Base-by-base conservation (phyloP, 495 filamentous ascomycete species). In the Parachaetomium inaequale region DNA sequence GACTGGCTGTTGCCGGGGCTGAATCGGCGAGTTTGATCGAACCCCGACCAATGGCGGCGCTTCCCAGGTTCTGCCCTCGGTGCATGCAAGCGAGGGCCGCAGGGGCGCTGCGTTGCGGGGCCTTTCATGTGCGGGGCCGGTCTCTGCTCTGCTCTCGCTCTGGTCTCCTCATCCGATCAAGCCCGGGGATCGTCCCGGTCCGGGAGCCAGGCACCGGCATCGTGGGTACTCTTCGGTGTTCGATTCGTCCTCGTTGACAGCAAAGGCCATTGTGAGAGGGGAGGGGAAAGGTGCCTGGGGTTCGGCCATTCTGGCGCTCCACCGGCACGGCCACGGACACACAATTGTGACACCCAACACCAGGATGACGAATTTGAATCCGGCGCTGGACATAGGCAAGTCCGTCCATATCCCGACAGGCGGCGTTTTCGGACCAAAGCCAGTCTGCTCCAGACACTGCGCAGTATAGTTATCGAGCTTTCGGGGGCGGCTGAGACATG, bases 91-190 rank as follows among this genome's bases (percentile, higher is more conserved):
- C 45, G 32, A 63, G 25, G 17, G 28, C 15, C 45, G 58, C 23
- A 23, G 36, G 61, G 52, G 21, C 3, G 14, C 45, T 3, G 17
- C 12, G 17, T 25, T 31, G 49, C 28, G 49, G 49, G 49, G 49
- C 26, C 15, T 31, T 31, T 3, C 26, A 10, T n/a, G 21, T 25
- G 51, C 25, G 59, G 50, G 51, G 50, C 6, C 12, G 11, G 46
- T 12, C 19, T 34, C 17, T 55, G 34, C 31, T 55, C 21, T 25
- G 32, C 42, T 25, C 59, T 40, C 36, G 26, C 42, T 25, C 59
- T 40, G 45, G 26, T 42, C 47, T n/a, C 53, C 47, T 62, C 63
- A 42, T 66, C 63, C 63, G 58, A 65, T 56, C 11, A 19, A 28
- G 55, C 58, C 45, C 21, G 47, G 47, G 42, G n/a, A 36, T 52